These are phyloP conservation scores for Talaromyces pinophilus DNA, from an alignment of 2,329 filamentous ascomycete genomes.

Conservation along the genomic window DNA sequence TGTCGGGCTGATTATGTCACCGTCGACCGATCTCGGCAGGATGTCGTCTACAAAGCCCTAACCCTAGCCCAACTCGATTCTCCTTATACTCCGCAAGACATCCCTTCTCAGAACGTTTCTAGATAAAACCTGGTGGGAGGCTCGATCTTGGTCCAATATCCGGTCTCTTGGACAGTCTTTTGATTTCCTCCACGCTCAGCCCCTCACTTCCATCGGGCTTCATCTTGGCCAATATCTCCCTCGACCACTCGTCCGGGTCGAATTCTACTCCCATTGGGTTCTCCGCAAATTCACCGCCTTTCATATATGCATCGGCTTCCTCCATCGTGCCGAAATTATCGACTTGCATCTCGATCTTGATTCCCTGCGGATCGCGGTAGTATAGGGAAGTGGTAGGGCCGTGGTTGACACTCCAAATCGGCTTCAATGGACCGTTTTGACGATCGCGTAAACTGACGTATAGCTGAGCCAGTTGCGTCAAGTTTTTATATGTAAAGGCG, in stretches of 20 bases:
- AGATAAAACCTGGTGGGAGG: neutral
- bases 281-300: constrained; percentile 35
- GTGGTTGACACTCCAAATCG: constrained; percentile 51
- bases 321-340: constrained; percentile 45
- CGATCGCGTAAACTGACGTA: constrained; percentile 11
- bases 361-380: constrained; percentile 54
- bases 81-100: neutral
- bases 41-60: neutral
- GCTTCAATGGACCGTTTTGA: constrained; percentile 24
- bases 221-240: constrained; percentile 28
- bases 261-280: constrained; percentile 51
- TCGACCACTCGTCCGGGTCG: constrained; percentile 45
- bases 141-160: neutral
- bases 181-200: constrained; percentile 27
- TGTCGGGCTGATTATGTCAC: neutral
- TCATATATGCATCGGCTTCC: constrained; percentile 47
- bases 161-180: constrained; percentile 25
- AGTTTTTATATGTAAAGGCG: neutral
- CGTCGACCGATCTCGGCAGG: neutral
- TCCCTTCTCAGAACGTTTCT: neutral
- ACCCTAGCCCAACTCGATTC: neutral
- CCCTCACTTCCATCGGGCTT: constrained; percentile 15
- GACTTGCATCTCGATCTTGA: constrained; percentile 51
- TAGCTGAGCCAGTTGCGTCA: neutral
- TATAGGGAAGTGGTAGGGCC: constrained; percentile 52